Base-by-base conservation (phyloP, 352 stramenopile species). In the Globisporangium yorkense region DNA sequence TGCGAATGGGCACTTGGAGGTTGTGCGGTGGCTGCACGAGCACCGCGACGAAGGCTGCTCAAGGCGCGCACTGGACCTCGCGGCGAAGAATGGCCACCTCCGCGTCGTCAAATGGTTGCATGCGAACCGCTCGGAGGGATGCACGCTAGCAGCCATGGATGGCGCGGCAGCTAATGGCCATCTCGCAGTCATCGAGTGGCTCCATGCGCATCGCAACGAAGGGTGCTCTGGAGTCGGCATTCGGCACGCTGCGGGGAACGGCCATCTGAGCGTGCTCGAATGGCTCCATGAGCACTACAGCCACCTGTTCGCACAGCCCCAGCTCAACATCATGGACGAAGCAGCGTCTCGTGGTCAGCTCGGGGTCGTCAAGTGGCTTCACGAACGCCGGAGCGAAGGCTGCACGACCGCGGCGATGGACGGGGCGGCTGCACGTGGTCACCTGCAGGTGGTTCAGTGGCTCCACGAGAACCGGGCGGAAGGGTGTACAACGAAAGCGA, bases 61-160 rank as follows among this genome's bases (percentile, higher is more conserved):
- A 16, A 61, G 56, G 1, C 64, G 62, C 13, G 75, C 78, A 2
- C 80, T 88, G 66, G 68, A 81, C 24, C 46, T 71, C 8, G 75
- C 78, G 4, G 78, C 78, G 18, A 77, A 64, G 24, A 82, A 75
- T 18, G 76, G 76, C 1, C 71, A 87, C 51, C 63, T 88, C 6
- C n/a, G 65, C 5, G 63, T 77, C n/a, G 65, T 87, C 35, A 51
- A 71, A 33, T 87, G 74, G 74, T 62, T 88, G 2, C 72, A 87
- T 29, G 50, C 46, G 27, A 58, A 83, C 45, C 66, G 71, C 29
- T 59, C 16, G 0, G 68, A 78, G 57, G 71, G 74, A 0, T 80
- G 74, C 46, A 77, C 74, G 9, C 61, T 71, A 31, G 60, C 66
- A 3, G 77, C 72, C 0, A 87, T 85, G 74, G 71, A 83, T 37